phyloP scores from a whole-genome alignment of 805 yeast species.

The Brettanomyces nanus region DNA sequence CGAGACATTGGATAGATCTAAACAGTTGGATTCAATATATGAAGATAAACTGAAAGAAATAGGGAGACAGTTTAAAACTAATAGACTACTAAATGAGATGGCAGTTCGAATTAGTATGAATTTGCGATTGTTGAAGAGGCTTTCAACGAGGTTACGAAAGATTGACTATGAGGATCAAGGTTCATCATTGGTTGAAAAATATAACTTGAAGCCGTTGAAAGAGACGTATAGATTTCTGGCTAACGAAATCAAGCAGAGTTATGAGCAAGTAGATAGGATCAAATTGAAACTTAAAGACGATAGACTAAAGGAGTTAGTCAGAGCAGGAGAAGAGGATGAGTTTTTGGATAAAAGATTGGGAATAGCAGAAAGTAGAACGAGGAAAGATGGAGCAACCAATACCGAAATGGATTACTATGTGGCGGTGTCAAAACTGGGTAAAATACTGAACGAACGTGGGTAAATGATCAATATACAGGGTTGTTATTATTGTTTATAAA shows the following conservation, averaged over 20 bases:
- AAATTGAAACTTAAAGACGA: constrained; percentile 8
- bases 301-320: constrained; percentile 5
- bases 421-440: no score
- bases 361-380: no score
- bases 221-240: constrained; percentile 22
- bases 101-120: constrained; percentile 31
- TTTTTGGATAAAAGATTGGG: no score
- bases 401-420: no score
- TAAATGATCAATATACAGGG: no score
- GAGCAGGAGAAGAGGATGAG: no score
- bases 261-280: constrained; percentile 11
- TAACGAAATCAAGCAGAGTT: constrained; percentile 16
- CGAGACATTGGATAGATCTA: constrained; percentile 12
- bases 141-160: constrained; percentile 8
- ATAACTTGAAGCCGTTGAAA: constrained; percentile 16
- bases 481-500: no score
- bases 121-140: constrained; percentile 20
- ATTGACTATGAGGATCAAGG: constrained; percentile 7
- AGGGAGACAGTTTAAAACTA: constrained; percentile 34
- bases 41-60: constrained; percentile 29
- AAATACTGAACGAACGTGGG: no score
- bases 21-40: constrained; percentile 17
- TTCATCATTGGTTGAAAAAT: constrained; percentile 7
- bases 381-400: no score
- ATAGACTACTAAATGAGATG: constrained; percentile 33